Conservation (phyloP, 768 basidiomycete species). For the Megacollybia marginata region DNA sequence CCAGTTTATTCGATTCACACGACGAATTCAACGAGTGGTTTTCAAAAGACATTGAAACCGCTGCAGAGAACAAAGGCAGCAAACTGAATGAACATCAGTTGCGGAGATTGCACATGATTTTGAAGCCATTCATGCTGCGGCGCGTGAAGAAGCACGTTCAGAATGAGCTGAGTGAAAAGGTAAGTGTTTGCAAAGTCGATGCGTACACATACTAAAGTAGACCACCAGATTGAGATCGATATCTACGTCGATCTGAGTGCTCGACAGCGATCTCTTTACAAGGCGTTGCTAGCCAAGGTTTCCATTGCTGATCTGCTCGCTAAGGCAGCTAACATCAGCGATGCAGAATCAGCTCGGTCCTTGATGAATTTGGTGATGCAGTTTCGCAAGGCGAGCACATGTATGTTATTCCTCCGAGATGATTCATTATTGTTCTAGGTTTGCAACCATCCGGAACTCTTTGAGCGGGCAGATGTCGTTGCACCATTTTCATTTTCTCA, state of each 20-base stretch:
- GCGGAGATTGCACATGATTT: conserved; percentile 92
- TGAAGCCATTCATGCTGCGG: conserved; percentile 98
- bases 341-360: conserved; percentile 86
- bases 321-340: conserved; percentile 87
- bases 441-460: conserved; percentile 97
- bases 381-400: conserved; percentile 76
- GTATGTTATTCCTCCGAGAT: conserved; percentile 1
- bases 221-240: conserved; percentile 84
- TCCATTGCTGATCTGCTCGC: conserved; percentile 91
- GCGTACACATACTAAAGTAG: too few relatives aligned
- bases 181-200: conserved; percentile 17
- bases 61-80: conserved; percentile 82
- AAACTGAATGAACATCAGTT: conserved; percentile 94
- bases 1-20: conserved; percentile 96
- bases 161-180: conserved; percentile 99
- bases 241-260: conserved; percentile 92
- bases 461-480: conserved; percentile 93
- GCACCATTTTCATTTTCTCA: conserved; percentile 87
- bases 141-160: conserved; percentile 98
- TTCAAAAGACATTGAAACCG: conserved; percentile 97
- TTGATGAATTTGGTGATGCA: conserved; percentile 99
- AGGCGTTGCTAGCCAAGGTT: conserved; percentile 84
- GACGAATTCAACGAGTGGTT: conserved; percentile 99
- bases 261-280: conserved; percentile 85
- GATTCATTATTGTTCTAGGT: conserved; percentile 39